Percentiles rank a stretch among this genome's conserved stretches.
Evolutionary conservation across 768 basidiomycete species (phyloP).

Genomic region (Russula emetica): DNA sequence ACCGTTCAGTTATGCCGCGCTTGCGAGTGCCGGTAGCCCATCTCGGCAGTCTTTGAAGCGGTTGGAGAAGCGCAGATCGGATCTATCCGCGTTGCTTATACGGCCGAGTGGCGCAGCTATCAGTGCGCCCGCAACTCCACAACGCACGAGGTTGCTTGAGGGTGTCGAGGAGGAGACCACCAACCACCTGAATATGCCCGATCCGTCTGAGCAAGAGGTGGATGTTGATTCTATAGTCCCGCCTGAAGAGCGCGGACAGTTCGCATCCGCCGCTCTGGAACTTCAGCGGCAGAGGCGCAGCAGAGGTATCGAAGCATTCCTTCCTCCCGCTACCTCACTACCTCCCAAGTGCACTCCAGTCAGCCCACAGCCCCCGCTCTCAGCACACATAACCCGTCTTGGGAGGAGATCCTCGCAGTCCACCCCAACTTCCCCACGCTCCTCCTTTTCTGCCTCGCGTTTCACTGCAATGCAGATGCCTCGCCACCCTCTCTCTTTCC

Average conservation of each 20-base stretch:
- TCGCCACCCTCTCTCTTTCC: constrained; percentile 64
- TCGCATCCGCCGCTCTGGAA: constrained; percentile 59
- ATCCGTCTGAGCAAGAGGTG: constrained; percentile 5
- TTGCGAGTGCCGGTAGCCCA: constrained; percentile 47
- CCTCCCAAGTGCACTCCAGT: constrained; percentile 24
- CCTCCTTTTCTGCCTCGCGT: constrained; percentile 43
- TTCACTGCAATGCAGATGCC: constrained; percentile 58
- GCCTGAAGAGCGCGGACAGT: constrained; percentile 38
- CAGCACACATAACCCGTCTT: constrained; percentile 21
- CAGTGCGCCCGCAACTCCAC: constrained; percentile 43
- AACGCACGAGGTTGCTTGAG: constrained; percentile 29
- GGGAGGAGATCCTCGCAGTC: constrained; percentile 23
- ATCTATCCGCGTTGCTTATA: constrained; percentile 48
- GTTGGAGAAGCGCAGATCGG: constrained; percentile 51
- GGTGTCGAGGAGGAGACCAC: constrained; percentile 43
- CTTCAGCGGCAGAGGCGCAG: constrained; percentile 52
- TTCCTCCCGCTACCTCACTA: constrained; percentile 39
- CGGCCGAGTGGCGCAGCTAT: constrained; percentile 32
- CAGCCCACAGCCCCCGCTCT: constrained; percentile 23
- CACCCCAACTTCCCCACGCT: constrained; percentile 25
- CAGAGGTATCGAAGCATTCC: constrained; percentile 44
- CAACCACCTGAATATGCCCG: not conserved
- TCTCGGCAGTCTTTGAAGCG: constrained; percentile 42
- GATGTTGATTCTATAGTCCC: constrained; percentile 13
- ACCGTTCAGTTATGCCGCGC: constrained; percentile 44